Evolutionary conservation across 352 stramenopile genomes (phyloP).

Genomic region (Phytophthora sansomeana): DNA sequence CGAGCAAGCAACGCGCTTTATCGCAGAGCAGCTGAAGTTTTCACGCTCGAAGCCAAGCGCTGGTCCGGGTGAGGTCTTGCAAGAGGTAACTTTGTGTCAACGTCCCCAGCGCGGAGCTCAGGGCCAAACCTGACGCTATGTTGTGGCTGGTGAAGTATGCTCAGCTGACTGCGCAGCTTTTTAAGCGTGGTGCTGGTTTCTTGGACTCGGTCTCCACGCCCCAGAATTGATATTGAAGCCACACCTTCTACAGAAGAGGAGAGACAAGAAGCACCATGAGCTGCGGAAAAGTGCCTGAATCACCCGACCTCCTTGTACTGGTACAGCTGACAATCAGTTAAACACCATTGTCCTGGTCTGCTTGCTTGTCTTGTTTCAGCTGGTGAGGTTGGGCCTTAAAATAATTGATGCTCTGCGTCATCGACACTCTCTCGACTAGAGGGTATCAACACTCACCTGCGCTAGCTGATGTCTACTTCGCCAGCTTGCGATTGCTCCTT

Average conservation of each 20-base stretch:
- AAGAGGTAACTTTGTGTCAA: constrained; percentile 31
- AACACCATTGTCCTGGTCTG: too few relatives aligned
- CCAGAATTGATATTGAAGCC: background rate
- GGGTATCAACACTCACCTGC: too few relatives aligned
- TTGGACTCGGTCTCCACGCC: background rate
- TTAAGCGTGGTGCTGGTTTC: constrained; percentile 23
- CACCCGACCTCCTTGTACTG: too few relatives aligned
- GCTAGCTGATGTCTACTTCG: background rate
- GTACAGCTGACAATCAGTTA: too few relatives aligned
- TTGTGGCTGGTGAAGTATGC: constrained; percentile 28
- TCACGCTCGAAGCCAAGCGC: constrained; percentile 13
- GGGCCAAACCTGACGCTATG: constrained; percentile 3
- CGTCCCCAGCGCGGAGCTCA: background rate
- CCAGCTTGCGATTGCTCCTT: background rate
- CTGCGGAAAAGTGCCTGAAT: background rate
- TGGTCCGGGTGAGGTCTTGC: constrained; percentile 30
- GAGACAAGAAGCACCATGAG: constrained; percentile 13
- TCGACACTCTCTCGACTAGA: too few relatives aligned
- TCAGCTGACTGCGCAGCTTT: constrained; percentile 31
- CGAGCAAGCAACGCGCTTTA: constrained; percentile 33
- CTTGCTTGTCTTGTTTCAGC: constrained; percentile 11
- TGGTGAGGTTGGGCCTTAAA: background rate
- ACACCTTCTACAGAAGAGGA: constrained; percentile 13
- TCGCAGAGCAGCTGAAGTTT: constrained; percentile 36
- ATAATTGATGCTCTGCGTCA: too few relatives aligned